These are phyloP conservation scores for Pinus albicaulis DNA, from an alignment of 75 land plant species.

Conservation along the genomic window DNA sequence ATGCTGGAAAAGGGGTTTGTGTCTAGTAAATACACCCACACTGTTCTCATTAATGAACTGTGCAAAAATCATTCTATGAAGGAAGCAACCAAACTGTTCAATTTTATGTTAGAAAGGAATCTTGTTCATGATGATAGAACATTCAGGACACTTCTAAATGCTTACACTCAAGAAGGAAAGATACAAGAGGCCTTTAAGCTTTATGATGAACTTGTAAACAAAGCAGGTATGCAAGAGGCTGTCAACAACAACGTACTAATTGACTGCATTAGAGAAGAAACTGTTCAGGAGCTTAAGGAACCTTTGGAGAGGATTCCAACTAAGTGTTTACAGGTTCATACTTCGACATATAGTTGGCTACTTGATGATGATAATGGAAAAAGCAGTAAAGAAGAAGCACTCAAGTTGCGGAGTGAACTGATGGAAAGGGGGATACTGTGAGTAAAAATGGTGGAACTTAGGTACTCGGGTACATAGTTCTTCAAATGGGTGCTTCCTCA, in stretches of 20 bases:
- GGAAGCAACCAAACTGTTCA: background rate
- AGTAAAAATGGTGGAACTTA: background rate
- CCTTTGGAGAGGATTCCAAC: background rate
- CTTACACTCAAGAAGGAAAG: background rate
- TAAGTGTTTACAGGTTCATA: background rate
- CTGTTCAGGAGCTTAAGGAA: background rate
- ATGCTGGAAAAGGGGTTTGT: conserved; percentile 60
- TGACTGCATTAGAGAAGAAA: background rate
- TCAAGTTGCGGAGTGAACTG: conserved; percentile 5
- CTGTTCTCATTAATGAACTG: background rate
- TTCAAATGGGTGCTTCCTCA: background rate
- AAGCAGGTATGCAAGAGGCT: conserved; percentile 1
- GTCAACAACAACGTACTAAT: background rate
- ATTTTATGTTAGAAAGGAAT: conserved; percentile 1
- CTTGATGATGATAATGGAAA: background rate
- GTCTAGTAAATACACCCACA: conserved; percentile 30
- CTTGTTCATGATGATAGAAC: conserved; percentile 5
- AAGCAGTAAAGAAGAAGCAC: background rate
- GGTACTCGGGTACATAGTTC: background rate
- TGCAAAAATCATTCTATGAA: conserved; percentile 1
- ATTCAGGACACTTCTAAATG: conserved; percentile 2
- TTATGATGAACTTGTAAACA: conserved; percentile 1
- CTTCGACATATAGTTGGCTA: background rate
- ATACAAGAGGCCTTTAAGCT: conserved; percentile 1
- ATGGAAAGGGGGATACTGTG: conserved; percentile 7